Evolutionary conservation across 805 yeast genomes (phyloP), one percentile per base, ranked within the genome.

Genomic region (Lachancea dasiensis): DNA sequence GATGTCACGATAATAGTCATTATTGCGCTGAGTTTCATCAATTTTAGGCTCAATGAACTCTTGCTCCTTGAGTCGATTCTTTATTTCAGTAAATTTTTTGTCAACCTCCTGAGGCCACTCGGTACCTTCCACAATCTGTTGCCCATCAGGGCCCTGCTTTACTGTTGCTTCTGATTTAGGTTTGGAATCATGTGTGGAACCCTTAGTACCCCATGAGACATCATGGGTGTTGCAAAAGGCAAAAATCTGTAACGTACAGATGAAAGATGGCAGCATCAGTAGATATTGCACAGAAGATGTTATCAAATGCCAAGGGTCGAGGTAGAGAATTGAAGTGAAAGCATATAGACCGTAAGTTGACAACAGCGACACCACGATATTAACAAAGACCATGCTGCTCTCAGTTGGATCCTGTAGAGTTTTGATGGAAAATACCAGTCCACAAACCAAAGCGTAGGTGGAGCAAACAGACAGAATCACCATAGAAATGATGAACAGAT

Each of bases 191-290:
- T 74, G 75, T 46, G 81, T 83, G 44, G 89, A 96, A 49, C 98
- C 98, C 59, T 90, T 90, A 2, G 98, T 90, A 63, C 98, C 98
- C 98, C 98, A 90, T 0, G 96, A 84, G 35, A 92, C 95, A 68
- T 90, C 98, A 64, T 90, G 97, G 3, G 97, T 90, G 60, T 90
- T 90, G 67, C 98, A 90, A 63, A 90, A 87, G 1, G 98, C 97
- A 65, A 87, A 90, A 42, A 92, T 87, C 63, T 90, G 97, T 40
- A 90, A 68, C 2, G 95, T 81, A 64, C 95, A 86, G 3, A 94
- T 83, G 59, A 87, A 90, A 0, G 94, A 81, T 18, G 98, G 97
- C 37, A 90, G 70, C 70, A 92, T 73, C 48, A 89, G 59, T 64
- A 90, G 84, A 68, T 92, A 90, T 60, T 90, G 98, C 4, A 79